These are phyloP conservation scores for Phytophthora aleatoria DNA, from an alignment of 352 stramenopile genomes.

Conservation along the genomic window DNA sequence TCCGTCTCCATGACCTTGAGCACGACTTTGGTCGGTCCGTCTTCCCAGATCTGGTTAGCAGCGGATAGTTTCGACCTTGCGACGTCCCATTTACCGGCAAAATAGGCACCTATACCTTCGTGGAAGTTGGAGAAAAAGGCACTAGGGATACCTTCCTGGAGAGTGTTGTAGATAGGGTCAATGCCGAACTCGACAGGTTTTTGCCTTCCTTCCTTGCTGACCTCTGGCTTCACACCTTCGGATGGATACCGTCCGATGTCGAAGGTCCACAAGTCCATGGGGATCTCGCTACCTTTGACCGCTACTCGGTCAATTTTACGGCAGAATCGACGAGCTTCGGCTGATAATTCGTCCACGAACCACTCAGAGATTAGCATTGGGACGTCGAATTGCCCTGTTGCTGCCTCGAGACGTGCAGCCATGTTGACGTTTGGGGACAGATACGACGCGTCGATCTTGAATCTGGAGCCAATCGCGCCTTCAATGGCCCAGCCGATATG, in stretches of 20 bases:
- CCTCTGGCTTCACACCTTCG: constrained; percentile 55
- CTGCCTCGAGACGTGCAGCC: constrained; percentile 94
- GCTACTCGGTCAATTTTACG: constrained; percentile 96
- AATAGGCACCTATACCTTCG: constrained; percentile 92
- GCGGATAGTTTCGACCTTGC: constrained; percentile 82
- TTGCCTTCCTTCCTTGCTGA: constrained; percentile 65
- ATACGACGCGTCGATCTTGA: constrained; percentile 99
- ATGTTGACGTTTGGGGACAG: constrained; percentile 98
- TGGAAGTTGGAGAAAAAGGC: constrained; percentile 94
- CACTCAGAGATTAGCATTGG: constrained; percentile 95
- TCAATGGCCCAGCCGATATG: constrained; percentile 99
- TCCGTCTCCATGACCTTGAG: constrained; percentile 91
- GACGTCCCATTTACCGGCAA: constrained; percentile 91
- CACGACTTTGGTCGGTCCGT: constrained; percentile 91
- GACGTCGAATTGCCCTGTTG: constrained; percentile 95
- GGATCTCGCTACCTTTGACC: constrained; percentile 96
- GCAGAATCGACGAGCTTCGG: constrained; percentile 83
- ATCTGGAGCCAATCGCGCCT: constrained; percentile 96
- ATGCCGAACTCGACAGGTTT: constrained; percentile 84
- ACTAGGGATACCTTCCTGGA: constrained; percentile 80
- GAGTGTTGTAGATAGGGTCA: constrained; percentile 68
- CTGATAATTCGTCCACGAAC: constrained; percentile 94
- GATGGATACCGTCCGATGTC: constrained; percentile 88
- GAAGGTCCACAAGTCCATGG: constrained; percentile 94
- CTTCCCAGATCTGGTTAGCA: constrained; percentile 92